These are phyloP conservation scores for Botryotinia calthae DNA, from an alignment of 2,329 filamentous ascomycete species.

Conservation along the genomic window DNA sequence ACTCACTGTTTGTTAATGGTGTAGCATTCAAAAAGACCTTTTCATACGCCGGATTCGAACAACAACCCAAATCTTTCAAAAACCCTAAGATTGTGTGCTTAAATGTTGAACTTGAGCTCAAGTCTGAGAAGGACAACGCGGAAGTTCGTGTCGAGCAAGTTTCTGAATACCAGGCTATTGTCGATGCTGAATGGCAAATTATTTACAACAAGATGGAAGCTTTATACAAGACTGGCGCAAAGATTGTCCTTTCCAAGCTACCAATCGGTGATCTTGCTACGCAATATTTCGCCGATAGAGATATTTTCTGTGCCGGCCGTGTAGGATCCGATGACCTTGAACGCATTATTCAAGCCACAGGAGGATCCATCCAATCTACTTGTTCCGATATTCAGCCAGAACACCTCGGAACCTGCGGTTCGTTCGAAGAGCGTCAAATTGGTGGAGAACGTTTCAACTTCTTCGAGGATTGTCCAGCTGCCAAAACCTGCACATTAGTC, in stretches of 20 bases:
- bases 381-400: conserved; percentile 90
- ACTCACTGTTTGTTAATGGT: conserved; percentile 94
- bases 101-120: conserved; percentile 96
- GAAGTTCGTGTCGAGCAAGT: conserved; percentile 98
- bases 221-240: conserved; percentile 87
- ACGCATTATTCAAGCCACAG: conserved; percentile 91
- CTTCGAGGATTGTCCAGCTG: conserved; percentile 91
- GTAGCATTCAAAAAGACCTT: conserved; percentile 99
- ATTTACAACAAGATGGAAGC: conserved; percentile 99
- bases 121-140: conserved; percentile 98
- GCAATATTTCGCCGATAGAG: conserved; percentile 95
- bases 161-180: conserved; percentile 98
- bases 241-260: conserved; percentile 95
- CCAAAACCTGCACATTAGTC: conserved; percentile 95
- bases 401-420: conserved; percentile 86
- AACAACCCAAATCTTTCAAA: conserved; percentile 93
- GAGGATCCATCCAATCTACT: conserved; percentile 88
- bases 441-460: conserved; percentile 98
- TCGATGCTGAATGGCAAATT: conserved; percentile 99
- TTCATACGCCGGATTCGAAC: conserved; percentile 97
- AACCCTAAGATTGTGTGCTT: conserved; percentile 96
- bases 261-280: conserved; percentile 97
- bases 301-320: conserved; percentile 96
- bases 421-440: conserved; percentile 94
- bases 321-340: conserved; percentile 92